A percentile compares a stretch with the other conserved stretches of the same genome.
Evolutionary conservation across 768 basidiomycete genomes (phyloP).

Genomic region (Ramaria rubella): DNA sequence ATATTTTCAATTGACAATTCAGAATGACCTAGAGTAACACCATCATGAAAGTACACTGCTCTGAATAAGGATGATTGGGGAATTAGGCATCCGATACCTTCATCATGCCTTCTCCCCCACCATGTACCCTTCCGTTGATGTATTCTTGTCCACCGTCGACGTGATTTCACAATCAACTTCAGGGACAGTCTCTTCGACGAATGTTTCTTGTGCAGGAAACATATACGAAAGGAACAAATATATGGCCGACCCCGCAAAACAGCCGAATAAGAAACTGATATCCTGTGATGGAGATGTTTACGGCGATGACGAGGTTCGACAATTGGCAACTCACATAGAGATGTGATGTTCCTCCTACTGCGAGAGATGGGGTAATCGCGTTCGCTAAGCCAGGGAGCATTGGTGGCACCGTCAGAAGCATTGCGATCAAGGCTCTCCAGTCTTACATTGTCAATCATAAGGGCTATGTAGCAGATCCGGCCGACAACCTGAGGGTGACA

Average conservation of each 20-base stretch:
- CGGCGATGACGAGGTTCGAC: neutral
- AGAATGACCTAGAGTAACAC: no score
- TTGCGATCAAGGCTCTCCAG: slow-evolving; percentile 68
- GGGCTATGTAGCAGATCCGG: neutral
- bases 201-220: slow-evolving; percentile 35
- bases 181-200: slow-evolving; percentile 22
- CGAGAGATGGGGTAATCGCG: slow-evolving; percentile 60
- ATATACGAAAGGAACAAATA: slow-evolving; percentile 29
- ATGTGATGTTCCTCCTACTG: slow-evolving; percentile 49
- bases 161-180: neutral
- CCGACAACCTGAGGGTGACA: slow-evolving; percentile 12
- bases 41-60: no score
- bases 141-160: neutral
- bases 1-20: no score
- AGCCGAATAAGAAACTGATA: slow-evolving; percentile 11
- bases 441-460: slow-evolving; percentile 25
- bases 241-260: slow-evolving; percentile 30
- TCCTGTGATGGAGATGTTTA: slow-evolving; percentile 1
- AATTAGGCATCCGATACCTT: no score
- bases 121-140: neutral
- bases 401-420: slow-evolving; percentile 62
- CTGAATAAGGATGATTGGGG: no score
- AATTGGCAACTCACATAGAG: slow-evolving; percentile 46
- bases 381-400: slow-evolving; percentile 72
- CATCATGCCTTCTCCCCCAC: neutral